Evolutionary conservation across 2,329 filamentous ascomycete species (phyloP).

Genomic region (Hymenoscyphus linearis): DNA sequence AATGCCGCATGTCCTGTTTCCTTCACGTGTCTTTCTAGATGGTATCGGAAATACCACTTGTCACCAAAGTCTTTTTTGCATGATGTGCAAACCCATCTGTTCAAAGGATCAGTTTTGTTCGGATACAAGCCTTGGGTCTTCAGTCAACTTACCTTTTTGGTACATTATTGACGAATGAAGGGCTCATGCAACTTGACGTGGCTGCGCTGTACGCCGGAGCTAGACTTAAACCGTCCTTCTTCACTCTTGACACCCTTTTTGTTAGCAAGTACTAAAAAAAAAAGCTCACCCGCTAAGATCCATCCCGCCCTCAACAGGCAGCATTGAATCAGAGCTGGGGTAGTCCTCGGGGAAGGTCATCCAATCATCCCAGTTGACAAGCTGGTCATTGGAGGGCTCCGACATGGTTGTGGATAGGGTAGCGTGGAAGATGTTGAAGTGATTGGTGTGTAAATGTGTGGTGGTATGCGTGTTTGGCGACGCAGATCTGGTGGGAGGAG

Average conservation of each 20-base stretch:
- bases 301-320: constrained; percentile 5
- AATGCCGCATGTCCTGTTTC: background rate
- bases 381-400: constrained; percentile 2
- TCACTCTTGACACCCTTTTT: constrained; percentile 23
- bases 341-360: constrained; percentile 5
- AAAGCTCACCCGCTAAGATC: constrained; percentile 21
- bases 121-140: too few relatives aligned
- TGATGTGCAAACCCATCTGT: too few relatives aligned
- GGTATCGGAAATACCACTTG: too few relatives aligned
- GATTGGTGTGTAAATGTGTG: background rate
- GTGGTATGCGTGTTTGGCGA: background rate
- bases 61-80: too few relatives aligned
- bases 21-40: background rate
- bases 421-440: background rate
- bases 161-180: too few relatives aligned
- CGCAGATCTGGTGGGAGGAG: background rate
- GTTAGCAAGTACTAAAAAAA: constrained; percentile 23
- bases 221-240: too few relatives aligned
- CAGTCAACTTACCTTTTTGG: too few relatives aligned
- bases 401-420: constrained; percentile 19
- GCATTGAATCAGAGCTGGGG: constrained; percentile 17
- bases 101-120: too few relatives aligned
- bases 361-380: constrained; percentile 13
- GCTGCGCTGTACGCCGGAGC: too few relatives aligned
- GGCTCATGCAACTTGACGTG: too few relatives aligned